Evolutionary conservation across 2,329 filamentous ascomycete genomes (phyloP).

Genomic region (Verticillium albo-atrum): DNA sequence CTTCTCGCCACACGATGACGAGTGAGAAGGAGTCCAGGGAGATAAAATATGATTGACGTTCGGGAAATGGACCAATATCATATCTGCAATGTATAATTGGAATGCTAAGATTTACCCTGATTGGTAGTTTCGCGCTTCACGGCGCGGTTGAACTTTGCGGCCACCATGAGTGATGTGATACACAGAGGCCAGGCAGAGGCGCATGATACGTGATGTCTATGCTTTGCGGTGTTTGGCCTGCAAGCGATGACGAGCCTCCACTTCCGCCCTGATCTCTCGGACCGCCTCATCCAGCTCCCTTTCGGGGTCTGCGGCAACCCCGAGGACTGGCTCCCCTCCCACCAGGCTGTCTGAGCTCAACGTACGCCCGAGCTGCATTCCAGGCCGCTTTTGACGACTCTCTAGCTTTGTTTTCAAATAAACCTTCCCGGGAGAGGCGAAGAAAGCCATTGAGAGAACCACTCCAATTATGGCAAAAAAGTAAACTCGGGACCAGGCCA

Average conservation of each 20-base stretch:
- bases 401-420: slow-evolving; percentile 55
- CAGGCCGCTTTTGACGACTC: slow-evolving; percentile 44
- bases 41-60: neutral
- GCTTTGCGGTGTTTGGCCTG: neutral
- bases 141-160: too few relatives aligned
- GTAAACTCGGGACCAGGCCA: slow-evolving; percentile 80
- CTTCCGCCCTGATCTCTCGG: slow-evolving; percentile 67
- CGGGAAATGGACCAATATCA: neutral
- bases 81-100: neutral
- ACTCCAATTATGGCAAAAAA: slow-evolving; percentile 78
- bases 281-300: slow-evolving; percentile 75
- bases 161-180: too few relatives aligned
- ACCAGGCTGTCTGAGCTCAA: slow-evolving; percentile 54
- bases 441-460: slow-evolving; percentile 63
- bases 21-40: too few relatives aligned
- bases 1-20: too few relatives aligned
- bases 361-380: slow-evolving; percentile 41
- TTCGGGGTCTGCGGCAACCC: slow-evolving; percentile 72
- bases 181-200: too few relatives aligned
- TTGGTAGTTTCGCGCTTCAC: neutral
- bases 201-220: too few relatives aligned
- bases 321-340: slow-evolving; percentile 61
- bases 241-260: slow-evolving; percentile 42
- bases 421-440: slow-evolving; percentile 71
- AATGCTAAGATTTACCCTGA: neutral